Evolutionary conservation across 2,329 filamentous ascomycete genomes (phyloP).

Genomic region (Penicillium sp.): DNA sequence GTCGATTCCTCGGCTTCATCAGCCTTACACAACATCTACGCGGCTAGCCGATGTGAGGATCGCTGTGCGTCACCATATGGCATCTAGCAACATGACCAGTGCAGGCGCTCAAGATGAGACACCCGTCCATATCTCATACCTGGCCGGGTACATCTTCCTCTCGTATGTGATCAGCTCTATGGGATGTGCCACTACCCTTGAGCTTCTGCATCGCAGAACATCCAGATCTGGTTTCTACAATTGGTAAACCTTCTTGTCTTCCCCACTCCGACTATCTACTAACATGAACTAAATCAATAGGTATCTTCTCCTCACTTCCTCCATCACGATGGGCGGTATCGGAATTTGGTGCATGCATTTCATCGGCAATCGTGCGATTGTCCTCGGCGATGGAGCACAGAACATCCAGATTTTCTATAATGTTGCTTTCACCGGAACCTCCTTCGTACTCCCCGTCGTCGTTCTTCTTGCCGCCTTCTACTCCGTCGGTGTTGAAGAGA

Average conservation of each 20-base stretch:
- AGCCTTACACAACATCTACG: neutral
- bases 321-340: conserved; percentile 70
- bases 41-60: neutral
- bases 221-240: conserved; percentile 67
- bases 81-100: conserved; percentile 20
- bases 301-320: conserved; percentile 62
- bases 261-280: neutral
- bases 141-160: conserved; percentile 65
- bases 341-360: conserved; percentile 80
- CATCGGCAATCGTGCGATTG: conserved; percentile 76
- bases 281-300: conserved; percentile 36
- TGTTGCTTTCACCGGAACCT: conserved; percentile 67
- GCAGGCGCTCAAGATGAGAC: conserved; percentile 8
- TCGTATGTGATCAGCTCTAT: conserved; percentile 69
- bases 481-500: conserved; percentile 61
- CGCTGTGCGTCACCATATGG: neutral
- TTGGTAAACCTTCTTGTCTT: conserved; percentile 51
- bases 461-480: conserved; percentile 73
- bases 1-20: neutral
- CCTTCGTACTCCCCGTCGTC: conserved; percentile 74
- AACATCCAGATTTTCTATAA: conserved; percentile 73
- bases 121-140: conserved; percentile 22
- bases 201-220: conserved; percentile 74
- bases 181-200: conserved; percentile 75
- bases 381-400: conserved; percentile 61